These are phyloP conservation scores for Leishmania martiniquensis DNA, from an alignment of 208 protist genomes.

Conservation along the genomic window DNA sequence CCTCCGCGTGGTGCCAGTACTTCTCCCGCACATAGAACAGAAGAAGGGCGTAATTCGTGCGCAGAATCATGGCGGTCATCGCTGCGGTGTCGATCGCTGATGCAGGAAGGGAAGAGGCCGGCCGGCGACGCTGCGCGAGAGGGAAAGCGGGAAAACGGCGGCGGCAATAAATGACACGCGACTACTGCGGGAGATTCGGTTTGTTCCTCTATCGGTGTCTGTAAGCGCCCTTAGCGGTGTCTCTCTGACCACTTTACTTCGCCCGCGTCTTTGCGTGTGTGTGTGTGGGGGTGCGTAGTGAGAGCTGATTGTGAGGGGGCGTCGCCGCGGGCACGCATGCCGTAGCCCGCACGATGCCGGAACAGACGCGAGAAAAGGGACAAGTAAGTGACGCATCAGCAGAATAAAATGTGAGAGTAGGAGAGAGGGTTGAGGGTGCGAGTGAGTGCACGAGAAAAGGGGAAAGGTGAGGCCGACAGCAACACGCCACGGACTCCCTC, in stretches of 20 bases:
- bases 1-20: conserved; percentile 86
- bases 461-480: no score
- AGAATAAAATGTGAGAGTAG: no score
- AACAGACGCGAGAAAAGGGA: no score
- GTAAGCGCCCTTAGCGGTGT: no score
- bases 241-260: not conserved
- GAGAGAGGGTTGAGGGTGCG: no score
- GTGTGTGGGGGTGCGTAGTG: not conserved
- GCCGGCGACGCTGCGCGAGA: not conserved
- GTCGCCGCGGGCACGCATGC: no score
- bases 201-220: no score
- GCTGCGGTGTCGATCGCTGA: not conserved
- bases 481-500: no score
- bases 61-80: conserved; percentile 54
- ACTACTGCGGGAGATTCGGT: no score
- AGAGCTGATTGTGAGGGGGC: not conserved
- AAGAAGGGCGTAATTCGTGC: conserved; percentile 77
- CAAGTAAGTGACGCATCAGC: no score
- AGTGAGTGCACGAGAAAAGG: no score
- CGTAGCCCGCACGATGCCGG: no score
- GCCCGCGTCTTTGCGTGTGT: not conserved
- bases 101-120: not conserved
- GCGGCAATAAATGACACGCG: not conserved
- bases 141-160: not conserved
- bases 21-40: conserved; percentile 84